Evolutionary conservation across 192 early-diverging fungal genomes (phyloP).

Genomic region (Umbelopsis isabellina): DNA sequence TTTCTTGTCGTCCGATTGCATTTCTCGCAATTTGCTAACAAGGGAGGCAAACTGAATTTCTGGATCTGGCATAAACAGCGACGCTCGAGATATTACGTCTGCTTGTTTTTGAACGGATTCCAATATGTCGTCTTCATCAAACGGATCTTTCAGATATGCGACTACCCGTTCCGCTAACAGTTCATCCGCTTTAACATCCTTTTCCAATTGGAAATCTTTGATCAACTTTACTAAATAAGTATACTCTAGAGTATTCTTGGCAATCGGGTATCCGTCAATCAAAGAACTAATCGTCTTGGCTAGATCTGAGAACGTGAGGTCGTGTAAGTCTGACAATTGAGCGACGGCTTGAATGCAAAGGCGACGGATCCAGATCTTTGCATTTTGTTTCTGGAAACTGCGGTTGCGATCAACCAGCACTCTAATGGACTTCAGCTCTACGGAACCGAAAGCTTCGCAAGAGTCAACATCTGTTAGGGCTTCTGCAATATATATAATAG

Average conservation of each 20-base stretch:
- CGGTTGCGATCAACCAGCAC: slow-evolving; percentile 33
- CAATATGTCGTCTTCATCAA: slow-evolving; percentile 19
- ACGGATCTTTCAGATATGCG: slow-evolving; percentile 25
- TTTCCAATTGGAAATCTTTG: neutral
- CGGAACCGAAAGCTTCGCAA: slow-evolving; percentile 29
- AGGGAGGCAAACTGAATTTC: neutral
- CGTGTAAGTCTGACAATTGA: slow-evolving; percentile 11
- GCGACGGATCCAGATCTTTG: slow-evolving; percentile 28
- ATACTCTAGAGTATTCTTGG: slow-evolving; percentile 23
- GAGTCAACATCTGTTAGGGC: slow-evolving; percentile 24
- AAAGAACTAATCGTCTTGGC: slow-evolving; percentile 38
- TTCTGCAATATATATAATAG: slow-evolving; percentile 35
- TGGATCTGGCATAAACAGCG: slow-evolving; percentile 16
- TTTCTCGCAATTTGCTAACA: neutral
- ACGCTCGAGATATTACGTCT: slow-evolving; percentile 25
- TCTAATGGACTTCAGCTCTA: slow-evolving; percentile 39
- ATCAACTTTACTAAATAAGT: slow-evolving; percentile 23
- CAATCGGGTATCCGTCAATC: slow-evolving; percentile 25
- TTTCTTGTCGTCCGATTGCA: neutral
- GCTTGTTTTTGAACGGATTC: slow-evolving; percentile 27
- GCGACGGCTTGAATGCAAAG: slow-evolving; percentile 21
- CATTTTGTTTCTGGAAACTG: slow-evolving; percentile 31
- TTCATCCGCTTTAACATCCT: slow-evolving; percentile 8
- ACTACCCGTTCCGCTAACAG: slow-evolving; percentile 16
- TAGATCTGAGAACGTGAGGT: slow-evolving; percentile 32